Evolutionary conservation across 495 filamentous ascomycete species (phyloP).

Genomic region (Diplogelasinospora grovesii): DNA sequence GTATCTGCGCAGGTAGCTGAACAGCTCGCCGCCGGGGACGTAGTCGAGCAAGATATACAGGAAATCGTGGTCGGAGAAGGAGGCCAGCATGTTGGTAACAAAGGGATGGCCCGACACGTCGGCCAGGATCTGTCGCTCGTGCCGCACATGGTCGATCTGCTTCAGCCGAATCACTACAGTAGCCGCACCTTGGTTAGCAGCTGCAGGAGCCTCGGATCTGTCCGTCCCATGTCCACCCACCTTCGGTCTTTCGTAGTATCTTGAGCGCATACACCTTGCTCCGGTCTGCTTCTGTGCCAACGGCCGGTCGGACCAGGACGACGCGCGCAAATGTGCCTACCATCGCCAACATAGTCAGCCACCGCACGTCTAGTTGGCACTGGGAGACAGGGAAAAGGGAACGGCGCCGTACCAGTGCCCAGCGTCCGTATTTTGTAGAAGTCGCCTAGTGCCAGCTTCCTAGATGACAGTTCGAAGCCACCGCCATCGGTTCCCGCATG

Average conservation of each 20-base stretch:
- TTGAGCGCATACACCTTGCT: conserved; percentile 87
- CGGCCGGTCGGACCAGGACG: conserved; percentile 67
- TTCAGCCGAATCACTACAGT: conserved; percentile 85
- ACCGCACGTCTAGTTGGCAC: too few relatives aligned
- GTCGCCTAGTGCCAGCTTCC: conserved; percentile 51
- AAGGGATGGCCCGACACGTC: conserved; percentile 90
- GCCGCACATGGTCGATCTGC: conserved; percentile 95
- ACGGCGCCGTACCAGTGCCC: conserved; percentile 61
- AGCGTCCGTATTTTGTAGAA: conserved; percentile 84
- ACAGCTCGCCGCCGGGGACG: conserved; percentile 91
- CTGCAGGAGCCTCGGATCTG: conserved; percentile 34
- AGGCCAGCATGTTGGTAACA: conserved; percentile 84
- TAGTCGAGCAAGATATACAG: conserved; percentile 92
- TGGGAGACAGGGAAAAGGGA: too few relatives aligned
- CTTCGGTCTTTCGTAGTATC: conserved; percentile 81
- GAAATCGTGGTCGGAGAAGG: conserved; percentile 82
- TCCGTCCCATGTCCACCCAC: conserved; percentile 10
- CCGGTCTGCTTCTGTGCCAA: conserved; percentile 45
- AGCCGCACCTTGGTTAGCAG: conserved; percentile 2
- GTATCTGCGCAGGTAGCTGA: conserved; percentile 81
- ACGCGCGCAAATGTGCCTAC: conserved; percentile 94
- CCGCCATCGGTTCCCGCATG: conserved; percentile 5
- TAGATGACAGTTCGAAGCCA: conserved; percentile 16
- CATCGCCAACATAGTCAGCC: conserved; percentile 28
- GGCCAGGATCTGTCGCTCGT: conserved; percentile 81